Evolutionary conservation across 495 filamentous ascomycete genomes (phyloP), one percentile per base, ranked within the genome.

Genomic region (Podospora tetraspora): DNA sequence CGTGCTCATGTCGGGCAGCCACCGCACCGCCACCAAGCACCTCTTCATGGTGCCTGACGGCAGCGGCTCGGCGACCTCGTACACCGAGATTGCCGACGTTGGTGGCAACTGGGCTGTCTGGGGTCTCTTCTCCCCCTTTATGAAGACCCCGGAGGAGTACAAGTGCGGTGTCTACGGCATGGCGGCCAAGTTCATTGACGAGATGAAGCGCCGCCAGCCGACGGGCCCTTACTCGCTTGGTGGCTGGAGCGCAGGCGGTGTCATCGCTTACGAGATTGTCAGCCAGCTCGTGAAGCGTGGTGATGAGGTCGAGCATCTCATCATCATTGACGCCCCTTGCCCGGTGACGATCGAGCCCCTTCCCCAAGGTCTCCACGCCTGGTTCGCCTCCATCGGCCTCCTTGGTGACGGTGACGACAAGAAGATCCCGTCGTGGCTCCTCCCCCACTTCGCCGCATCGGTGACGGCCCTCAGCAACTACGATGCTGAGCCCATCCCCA

Each of bases 231-330:
- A 93, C 72, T 76, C 84, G 34, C 72, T 94, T 7, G 84, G 85
- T 11, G 91, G 91, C 19, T 97, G 93, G 93, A 92, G 89, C 23
- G 93, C 92, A 10, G 93, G 93, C 62, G 93, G 93, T 57, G 91
- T 95, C 37, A 89, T 94, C 70, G 93, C 93, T 25, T 97, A 92
- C 74, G 92, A 96, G 74, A 90, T 91, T 24, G 87, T 88, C 30
- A 87, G 87, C 64, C 89, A 92, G 69, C 82, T 96, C 10, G 83
- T 89, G 70, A 83, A 87, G 60, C 82, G 84, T 21, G 88, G 88
- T 25, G 90, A 94, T 34, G 77, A 79, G 62, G 91, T 96, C 57
- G 90, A 90, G 60, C 84, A 88, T 60, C 86, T 97, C 3, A 78
- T 96, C 62, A 83, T 97, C 62, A 88, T 97, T 67, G 93, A 97